Evolutionary conservation across 2,329 filamentous ascomycete species (phyloP).

Genomic region (Hypoxylon sp.): DNA sequence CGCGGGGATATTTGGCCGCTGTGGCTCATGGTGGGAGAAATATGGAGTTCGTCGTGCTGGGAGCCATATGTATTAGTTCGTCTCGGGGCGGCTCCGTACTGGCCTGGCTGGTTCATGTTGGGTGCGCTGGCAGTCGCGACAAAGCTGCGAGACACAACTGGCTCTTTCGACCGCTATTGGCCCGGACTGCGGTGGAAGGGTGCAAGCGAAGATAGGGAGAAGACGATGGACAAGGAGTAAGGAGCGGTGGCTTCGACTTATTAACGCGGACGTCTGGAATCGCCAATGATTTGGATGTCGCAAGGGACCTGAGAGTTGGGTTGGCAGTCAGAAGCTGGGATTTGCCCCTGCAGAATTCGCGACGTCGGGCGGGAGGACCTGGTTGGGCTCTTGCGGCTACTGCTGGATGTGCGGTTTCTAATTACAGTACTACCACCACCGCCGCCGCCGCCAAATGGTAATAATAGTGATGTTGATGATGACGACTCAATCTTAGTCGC

Average conservation of each 20-base stretch:
- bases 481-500: background rate
- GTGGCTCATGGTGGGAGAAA: conserved; percentile 61
- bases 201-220: conserved; percentile 9
- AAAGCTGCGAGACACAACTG: conserved; percentile 30
- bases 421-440: conserved; percentile 6
- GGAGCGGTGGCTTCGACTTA: background rate
- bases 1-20: conserved; percentile 60
- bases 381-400: conserved; percentile 40
- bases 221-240: conserved; percentile 1
- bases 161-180: conserved; percentile 33
- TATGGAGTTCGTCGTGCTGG: conserved; percentile 67
- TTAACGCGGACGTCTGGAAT: conserved; percentile 21
- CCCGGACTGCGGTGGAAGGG: conserved; percentile 22
- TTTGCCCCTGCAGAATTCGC: conserved; percentile 33
- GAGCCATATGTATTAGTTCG: conserved; percentile 57
- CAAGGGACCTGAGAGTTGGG: conserved; percentile 25
- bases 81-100: conserved; percentile 54
- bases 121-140: conserved; percentile 38
- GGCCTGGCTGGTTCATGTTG: conserved; percentile 56
- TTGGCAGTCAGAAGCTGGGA: conserved; percentile 11
- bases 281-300: conserved; percentile 23
- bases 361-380: conserved; percentile 39
- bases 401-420: too few relatives aligned
- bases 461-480: conserved; percentile 3
- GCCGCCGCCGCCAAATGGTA: background rate